Evolutionary conservation across 75 land plant species (phyloP).

Genomic region (Pinus taeda): DNA sequence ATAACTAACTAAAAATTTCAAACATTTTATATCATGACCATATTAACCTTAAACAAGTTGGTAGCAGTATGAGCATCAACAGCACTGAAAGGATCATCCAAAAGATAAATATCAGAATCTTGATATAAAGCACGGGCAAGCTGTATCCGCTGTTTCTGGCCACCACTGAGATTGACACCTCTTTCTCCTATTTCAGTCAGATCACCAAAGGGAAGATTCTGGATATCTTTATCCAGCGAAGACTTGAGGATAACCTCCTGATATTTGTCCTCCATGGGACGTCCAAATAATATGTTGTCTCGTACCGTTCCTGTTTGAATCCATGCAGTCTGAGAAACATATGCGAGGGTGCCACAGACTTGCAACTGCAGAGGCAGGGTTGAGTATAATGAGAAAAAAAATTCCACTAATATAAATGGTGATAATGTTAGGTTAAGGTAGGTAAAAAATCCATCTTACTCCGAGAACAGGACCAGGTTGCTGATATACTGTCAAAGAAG

Average conservation of each 20-base stretch:
- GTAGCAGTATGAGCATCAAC: constrained; percentile 39
- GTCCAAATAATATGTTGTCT: constrained; percentile 30
- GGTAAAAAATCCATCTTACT: background rate
- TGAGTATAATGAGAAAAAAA: constrained; percentile 6
- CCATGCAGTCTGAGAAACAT: constrained; percentile 35
- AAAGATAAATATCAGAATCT: constrained; percentile 33
- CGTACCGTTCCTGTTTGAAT: constrained; percentile 24
- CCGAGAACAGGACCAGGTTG: no score
- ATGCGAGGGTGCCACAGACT: constrained; percentile 19
- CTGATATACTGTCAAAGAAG: no score
- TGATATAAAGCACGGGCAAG: constrained; percentile 35
- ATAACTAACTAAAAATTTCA: no score
- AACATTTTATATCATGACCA: background rate
- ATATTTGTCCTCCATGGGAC: constrained; percentile 17
- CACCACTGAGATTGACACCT: constrained; percentile 40
- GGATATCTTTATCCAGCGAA: constrained; percentile 25
- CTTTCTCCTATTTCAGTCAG: constrained; percentile 36
- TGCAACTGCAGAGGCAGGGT: constrained; percentile 23
- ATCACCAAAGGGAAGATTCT: constrained; percentile 25
- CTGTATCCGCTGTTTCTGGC: constrained; percentile 35
- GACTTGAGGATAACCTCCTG: constrained; percentile 15
- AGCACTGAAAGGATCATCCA: constrained; percentile 46
- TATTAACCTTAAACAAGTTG: constrained; percentile 18
- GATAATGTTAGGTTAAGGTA: background rate
- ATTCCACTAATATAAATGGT: background rate